These are phyloP conservation scores for Venturia oleaginea DNA, from an alignment of 2,329 filamentous ascomycete species.

Conservation along the genomic window DNA sequence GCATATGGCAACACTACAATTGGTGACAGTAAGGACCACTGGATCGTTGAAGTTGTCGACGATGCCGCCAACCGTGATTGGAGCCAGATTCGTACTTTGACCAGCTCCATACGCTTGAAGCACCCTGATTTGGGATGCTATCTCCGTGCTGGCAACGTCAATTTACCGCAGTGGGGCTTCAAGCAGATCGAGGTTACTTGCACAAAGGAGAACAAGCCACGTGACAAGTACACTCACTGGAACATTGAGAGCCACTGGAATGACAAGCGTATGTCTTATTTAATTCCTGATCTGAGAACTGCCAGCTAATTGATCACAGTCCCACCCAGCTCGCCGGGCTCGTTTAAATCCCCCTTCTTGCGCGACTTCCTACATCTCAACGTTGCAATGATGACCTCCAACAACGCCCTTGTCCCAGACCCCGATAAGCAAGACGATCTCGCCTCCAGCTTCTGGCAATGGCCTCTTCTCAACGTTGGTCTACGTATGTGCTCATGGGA, in stretches of 20 bases:
- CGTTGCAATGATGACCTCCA: conserved; percentile 99
- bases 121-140: conserved; percentile 83
- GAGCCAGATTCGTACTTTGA: conserved; percentile 80
- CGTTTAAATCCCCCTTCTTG: conserved; percentile 94
- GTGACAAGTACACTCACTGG: conserved; percentile 95
- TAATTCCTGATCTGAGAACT: not conserved
- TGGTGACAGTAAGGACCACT: conserved; percentile 96
- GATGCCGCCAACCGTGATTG: conserved; percentile 82
- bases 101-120: conserved; percentile 81
- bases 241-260: conserved; percentile 95
- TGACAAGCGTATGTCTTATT: conserved; percentile 64
- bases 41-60: conserved; percentile 82
- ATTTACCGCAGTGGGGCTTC: conserved; percentile 98
- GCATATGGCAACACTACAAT: conserved; percentile 92
- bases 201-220: conserved; percentile 82
- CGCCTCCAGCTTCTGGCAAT: conserved; percentile 96
- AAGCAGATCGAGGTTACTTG: conserved; percentile 99
- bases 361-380: conserved; percentile 97
- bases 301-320: conserved; percentile 42
- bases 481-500: conserved; percentile 99
- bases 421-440: conserved; percentile 98
- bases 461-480: conserved; percentile 90
- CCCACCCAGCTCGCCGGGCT: conserved; percentile 76
- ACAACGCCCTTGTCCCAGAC: conserved; percentile 95
- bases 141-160: conserved; percentile 87